Conservation (phyloP, 2,329 filamentous ascomycete species). For the Fusarium sarcochroum region DNA sequence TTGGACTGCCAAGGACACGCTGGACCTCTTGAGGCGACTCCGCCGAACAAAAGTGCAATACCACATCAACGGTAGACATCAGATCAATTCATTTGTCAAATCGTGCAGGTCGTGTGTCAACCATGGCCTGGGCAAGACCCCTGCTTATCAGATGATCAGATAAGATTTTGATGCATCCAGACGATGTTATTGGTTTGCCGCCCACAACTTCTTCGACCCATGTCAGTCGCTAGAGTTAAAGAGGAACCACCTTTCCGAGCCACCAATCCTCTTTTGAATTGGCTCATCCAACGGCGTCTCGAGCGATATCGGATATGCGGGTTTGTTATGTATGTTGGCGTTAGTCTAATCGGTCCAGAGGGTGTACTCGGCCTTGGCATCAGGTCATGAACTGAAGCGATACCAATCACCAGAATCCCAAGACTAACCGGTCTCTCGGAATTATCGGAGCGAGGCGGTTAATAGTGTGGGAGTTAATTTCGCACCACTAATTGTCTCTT, state of each 20-base stretch:
- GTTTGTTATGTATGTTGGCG: background rate
- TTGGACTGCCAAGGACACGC: slow-evolving; percentile 23
- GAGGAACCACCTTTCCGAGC: background rate
- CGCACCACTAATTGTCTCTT: background rate
- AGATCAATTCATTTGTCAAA: slow-evolving; percentile 5
- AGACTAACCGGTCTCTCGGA: background rate
- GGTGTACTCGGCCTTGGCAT: slow-evolving; percentile 32
- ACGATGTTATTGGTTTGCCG: slow-evolving; percentile 13
- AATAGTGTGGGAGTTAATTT: slow-evolving; percentile 5
- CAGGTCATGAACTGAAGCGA: slow-evolving; percentile 11
- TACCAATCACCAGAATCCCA: background rate
- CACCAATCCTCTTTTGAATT: slow-evolving; percentile 1
- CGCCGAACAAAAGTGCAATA: slow-evolving; percentile 7
- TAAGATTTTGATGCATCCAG: slow-evolving; percentile 42
- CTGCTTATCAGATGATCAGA: slow-evolving; percentile 49
- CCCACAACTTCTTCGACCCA: background rate
- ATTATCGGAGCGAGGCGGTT: background rate
- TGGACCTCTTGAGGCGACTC: slow-evolving; percentile 2
- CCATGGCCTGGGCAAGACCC: background rate
- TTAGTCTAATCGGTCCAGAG: background rate
- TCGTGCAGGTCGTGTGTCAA: slow-evolving; percentile 9
- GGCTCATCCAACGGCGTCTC: background rate
- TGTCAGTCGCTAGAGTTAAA: background rate
- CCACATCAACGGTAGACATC: background rate
- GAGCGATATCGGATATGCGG: slow-evolving; percentile 28